phyloP scores from a whole-genome alignment of 768 basidiomycete genomes.

The Suillus subaureus region DNA sequence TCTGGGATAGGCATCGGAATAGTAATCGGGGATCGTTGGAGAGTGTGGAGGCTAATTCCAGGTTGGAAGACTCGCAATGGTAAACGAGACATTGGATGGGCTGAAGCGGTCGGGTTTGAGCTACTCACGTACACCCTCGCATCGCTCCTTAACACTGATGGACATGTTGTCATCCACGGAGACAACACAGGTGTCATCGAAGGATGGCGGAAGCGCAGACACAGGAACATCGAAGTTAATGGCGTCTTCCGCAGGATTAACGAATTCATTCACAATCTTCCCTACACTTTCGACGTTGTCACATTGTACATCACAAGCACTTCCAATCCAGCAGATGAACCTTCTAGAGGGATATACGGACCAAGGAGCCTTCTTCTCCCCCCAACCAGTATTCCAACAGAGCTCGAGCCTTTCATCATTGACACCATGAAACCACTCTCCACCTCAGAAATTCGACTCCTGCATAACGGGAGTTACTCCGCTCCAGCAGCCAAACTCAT shows the following conservation, averaged over 20 bases:
- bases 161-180: constrained; percentile 10
- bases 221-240: constrained; percentile 31
- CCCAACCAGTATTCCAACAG: too few relatives aligned
- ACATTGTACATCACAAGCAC: constrained; percentile 17
- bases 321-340: constrained; percentile 25
- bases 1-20: constrained; percentile 10
- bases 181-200: constrained; percentile 40
- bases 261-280: not conserved
- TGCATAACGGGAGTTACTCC: too few relatives aligned
- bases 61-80: too few relatives aligned
- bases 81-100: too few relatives aligned
- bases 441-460: too few relatives aligned
- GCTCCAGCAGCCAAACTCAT: too few relatives aligned
- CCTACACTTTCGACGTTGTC: not conserved
- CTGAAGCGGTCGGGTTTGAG: constrained; percentile 9
- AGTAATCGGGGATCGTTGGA: not conserved
- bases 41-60: too few relatives aligned
- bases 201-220: constrained; percentile 38
- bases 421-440: too few relatives aligned
- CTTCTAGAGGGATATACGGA: not conserved
- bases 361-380: too few relatives aligned
- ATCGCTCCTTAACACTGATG: not conserved
- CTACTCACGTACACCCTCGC: constrained; percentile 10
- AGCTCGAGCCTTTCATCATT: too few relatives aligned
- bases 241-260: constrained; percentile 29